Evolutionary conservation across 805 yeast genomes (phyloP).

Genomic region (Starmerella tilneyi): DNA sequence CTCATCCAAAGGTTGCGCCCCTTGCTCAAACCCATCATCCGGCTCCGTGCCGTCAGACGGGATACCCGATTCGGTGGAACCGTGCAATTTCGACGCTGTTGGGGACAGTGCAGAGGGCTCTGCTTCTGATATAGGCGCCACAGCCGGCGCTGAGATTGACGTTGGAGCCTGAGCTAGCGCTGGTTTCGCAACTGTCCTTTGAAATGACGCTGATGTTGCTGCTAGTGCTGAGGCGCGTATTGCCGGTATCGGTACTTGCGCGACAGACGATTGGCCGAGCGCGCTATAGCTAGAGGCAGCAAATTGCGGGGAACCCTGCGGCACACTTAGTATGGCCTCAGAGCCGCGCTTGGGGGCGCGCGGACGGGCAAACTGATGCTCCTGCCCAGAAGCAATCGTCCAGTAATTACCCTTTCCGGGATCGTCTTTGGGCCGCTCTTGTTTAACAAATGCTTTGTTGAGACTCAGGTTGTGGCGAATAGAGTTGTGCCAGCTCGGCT

Average conservation of each 20-base stretch:
- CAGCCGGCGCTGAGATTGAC: background rate
- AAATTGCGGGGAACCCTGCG: background rate
- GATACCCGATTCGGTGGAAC: background rate
- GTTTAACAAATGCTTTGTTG: conserved; percentile 84
- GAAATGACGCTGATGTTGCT: background rate
- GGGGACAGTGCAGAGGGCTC: background rate
- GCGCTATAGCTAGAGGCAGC: background rate
- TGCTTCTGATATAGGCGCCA: background rate
- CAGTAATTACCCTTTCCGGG: conserved; percentile 72
- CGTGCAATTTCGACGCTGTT: too few relatives aligned
- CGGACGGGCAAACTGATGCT: conserved; percentile 62
- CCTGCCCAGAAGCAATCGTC: conserved; percentile 78
- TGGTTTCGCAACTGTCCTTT: background rate
- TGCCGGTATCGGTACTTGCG: background rate
- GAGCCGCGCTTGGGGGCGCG: conserved; percentile 14
- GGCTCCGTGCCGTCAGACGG: conserved; percentile 21
- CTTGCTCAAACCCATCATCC: conserved; percentile 13
- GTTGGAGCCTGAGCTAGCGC: background rate
- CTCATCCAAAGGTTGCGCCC: background rate
- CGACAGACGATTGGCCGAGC: too few relatives aligned
- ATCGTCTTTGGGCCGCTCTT: conserved; percentile 65
- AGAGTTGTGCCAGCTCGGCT: conserved; percentile 96
- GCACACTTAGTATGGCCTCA: background rate
- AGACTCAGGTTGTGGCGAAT: conserved; percentile 87
- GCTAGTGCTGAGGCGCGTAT: background rate